phyloP scores from a whole-genome alignment of 73 alveolate genomes.

The Uronychia setigera region DNA sequence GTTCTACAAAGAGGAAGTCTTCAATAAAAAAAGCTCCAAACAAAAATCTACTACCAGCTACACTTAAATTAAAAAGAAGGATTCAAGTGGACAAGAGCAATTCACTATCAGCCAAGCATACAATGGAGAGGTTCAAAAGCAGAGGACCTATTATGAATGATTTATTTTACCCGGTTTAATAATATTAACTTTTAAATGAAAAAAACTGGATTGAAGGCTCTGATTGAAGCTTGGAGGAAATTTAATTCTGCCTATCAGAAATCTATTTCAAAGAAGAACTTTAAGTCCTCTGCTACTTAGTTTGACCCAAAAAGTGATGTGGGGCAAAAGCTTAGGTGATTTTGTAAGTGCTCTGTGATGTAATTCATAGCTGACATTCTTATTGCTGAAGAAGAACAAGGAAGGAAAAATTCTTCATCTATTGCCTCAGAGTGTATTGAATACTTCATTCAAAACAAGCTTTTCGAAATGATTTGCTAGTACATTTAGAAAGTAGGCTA shows the following conservation, averaged over 20 bases:
- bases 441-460: not conserved
- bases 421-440: not conserved
- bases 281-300: not conserved
- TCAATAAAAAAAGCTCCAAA: too few relatives aligned
- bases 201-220: not conserved
- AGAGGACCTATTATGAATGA: not conserved
- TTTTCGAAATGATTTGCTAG: not conserved
- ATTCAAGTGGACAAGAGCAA: not conserved
- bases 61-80: too few relatives aligned
- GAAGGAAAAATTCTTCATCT: not conserved
- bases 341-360: not conserved
- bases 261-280: not conserved
- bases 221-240: not conserved
- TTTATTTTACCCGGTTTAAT: not conserved
- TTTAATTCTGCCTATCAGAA: not conserved
- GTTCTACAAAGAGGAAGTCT: too few relatives aligned
- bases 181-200: not conserved
- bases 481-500: not conserved
- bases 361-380: not conserved
- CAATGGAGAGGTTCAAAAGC: not conserved
- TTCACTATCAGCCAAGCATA: not conserved
- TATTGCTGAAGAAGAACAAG: not conserved
- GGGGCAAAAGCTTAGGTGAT: too few relatives aligned
- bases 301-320: too few relatives aligned
- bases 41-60: too few relatives aligned